Conservation (phyloP, 2,329 filamentous ascomycete species). For the Aspergillus intermedius region DNA sequence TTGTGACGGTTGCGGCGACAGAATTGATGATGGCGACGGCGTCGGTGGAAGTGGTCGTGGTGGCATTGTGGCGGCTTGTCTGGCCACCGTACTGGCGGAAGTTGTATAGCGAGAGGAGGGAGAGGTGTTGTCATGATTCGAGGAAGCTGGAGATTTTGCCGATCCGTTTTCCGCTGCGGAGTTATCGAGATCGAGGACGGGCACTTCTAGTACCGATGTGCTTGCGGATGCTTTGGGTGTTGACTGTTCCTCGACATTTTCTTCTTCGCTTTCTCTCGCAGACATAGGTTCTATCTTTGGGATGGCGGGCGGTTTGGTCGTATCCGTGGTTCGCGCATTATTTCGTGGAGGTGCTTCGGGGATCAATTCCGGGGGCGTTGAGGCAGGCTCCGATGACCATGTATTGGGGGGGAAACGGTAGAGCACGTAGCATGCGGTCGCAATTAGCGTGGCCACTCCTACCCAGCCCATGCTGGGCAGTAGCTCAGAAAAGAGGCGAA, state of each 20-base stretch:
- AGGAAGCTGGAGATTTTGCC: constrained; percentile 4
- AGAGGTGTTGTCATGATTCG: constrained; percentile 1
- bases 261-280: constrained; percentile 4
- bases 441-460: constrained; percentile 32
- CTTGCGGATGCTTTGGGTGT: constrained; percentile 32
- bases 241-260: constrained; percentile 19
- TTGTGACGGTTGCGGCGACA: neutral
- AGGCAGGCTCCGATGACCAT: constrained; percentile 20
- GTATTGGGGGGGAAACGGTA: constrained; percentile 34
- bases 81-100: constrained; percentile 4
- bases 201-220: constrained; percentile 22
- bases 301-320: constrained; percentile 24
- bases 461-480: constrained; percentile 37
- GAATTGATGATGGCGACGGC: neutral
- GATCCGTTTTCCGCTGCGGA: constrained; percentile 8
- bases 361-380: constrained; percentile 12
- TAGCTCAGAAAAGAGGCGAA: neutral
- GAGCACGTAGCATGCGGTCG: constrained; percentile 34
- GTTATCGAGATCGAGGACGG: constrained; percentile 26
- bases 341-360: constrained; percentile 9
- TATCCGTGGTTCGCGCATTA: constrained; percentile 12
- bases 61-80: constrained; percentile 4
- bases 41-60: constrained; percentile 8
- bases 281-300: neutral
- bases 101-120: constrained; percentile 1